Percentiles rank a stretch among this genome's conserved stretches.
Evolutionary conservation across 108 stramenopile species (phyloP).

Genomic region (Cyclostephanos tholiformis): DNA sequence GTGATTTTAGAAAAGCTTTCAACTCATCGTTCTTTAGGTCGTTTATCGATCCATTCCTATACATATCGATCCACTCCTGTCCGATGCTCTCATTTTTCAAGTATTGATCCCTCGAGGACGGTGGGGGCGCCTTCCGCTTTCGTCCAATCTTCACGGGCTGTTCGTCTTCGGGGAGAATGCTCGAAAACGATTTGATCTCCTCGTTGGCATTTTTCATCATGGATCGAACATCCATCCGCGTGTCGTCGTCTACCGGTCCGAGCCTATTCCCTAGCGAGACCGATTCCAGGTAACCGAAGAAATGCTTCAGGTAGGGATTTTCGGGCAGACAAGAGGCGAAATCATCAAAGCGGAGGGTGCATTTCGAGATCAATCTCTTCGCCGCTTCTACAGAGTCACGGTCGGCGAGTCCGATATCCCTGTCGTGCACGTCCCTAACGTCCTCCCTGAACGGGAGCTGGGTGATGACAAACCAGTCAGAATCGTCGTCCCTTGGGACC

Average conservation of each 20-base stretch:
- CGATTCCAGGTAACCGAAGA: constrained; percentile 71
- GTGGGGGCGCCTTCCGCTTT: constrained; percentile 47
- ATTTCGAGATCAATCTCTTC: constrained; percentile 54
- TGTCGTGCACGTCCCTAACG: constrained; percentile 14
- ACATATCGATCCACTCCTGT: constrained; percentile 64
- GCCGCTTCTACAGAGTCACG: constrained; percentile 60
- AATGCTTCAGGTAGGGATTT: constrained; percentile 68
- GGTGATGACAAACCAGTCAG: constrained; percentile 54
- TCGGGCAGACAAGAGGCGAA: constrained; percentile 48
- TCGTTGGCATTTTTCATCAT: constrained; percentile 45
- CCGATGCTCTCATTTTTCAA: constrained; percentile 46
- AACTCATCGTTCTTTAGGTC: constrained; percentile 51
- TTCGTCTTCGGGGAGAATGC: constrained; percentile 58
- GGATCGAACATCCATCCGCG: constrained; percentile 40
- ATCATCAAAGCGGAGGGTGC: constrained; percentile 46
- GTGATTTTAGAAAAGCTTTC: constrained; percentile 66
- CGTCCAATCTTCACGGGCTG: constrained; percentile 21
- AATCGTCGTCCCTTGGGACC: constrained; percentile 55
- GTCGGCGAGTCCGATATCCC: constrained; percentile 40
- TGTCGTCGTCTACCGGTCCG: constrained; percentile 46
- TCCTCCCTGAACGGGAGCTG: constrained; percentile 74
- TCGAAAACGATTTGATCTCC: constrained; percentile 58
- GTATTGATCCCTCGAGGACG: constrained; percentile 7
- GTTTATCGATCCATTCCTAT: constrained; percentile 40
- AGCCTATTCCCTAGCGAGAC: constrained; percentile 56